Evolutionary conservation across 345 rosid species (phyloP), one percentile per base, ranked within the genome.

Genomic region (Jatropha curcas): DNA sequence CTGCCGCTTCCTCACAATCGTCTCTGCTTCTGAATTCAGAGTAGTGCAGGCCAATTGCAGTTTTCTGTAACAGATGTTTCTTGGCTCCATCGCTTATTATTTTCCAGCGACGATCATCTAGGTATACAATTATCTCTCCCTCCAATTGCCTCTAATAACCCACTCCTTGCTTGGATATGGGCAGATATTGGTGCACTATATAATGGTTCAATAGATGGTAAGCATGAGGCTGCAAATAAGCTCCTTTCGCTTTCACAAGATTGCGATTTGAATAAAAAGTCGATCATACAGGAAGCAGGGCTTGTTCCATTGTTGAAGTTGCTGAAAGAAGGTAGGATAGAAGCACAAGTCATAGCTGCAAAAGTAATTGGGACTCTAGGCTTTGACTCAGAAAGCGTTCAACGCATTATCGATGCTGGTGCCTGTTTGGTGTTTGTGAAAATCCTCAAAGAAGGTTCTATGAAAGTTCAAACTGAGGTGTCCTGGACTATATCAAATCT

Each of bases 401-500:
- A 94, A 61, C 84, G 77, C 11, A 84, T 94, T 92, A 77, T 88
- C 50, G 86, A 39, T 17, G 84, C 81, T 0, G 97, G 93, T 3
- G 94, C 88, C 27, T 90, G 97, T 67, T 67, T 72, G 16, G 92
- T 88, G 74, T 90, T 94, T 53, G 83, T 86, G 34, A 91, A 85
- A 82, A 79, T 92, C 46, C 90, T 94, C 24, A 94, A 91, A 87
- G 97, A 94, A 78, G 92, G 92, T 30, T 84, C 96, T 1, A 94
- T 94, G 98, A 87, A 82, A 63, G 98, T 88, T 4, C 97, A 94
- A 77, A 89, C 90, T 11, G 85, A 79, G 51, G 91, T 85, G 25
- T 96, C 97, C 9, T 90, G 94, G 97, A 93, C 97, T 4, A 90
- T 94, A 68, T 87, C 98, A 0, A 92, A 94, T 78, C 74, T 92